phyloP scores from a whole-genome alignment of 495 filamentous ascomycete species.

The Penicillium herquei region DNA sequence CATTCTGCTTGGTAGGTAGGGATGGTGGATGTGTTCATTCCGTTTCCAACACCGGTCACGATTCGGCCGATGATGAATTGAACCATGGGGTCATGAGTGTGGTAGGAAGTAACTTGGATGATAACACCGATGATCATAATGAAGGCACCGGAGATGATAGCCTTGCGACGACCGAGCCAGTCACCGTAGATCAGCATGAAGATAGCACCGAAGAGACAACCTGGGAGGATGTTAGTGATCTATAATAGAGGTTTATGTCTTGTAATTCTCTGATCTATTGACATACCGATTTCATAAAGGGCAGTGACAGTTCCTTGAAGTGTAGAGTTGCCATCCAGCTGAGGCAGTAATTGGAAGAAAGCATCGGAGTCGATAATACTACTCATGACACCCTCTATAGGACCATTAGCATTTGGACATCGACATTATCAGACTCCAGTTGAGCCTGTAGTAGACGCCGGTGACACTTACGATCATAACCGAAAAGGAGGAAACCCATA shows the following conservation, averaged over 20 bases:
- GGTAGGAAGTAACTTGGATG: constrained; percentile 55
- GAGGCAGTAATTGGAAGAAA: constrained; percentile 65
- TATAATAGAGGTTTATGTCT: too few relatives aligned
- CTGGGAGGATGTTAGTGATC: neutral
- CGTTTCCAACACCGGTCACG: constrained; percentile 68
- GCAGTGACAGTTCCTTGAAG: constrained; percentile 77
- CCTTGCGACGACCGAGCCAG: constrained; percentile 56
- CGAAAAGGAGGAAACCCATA: constrained; percentile 68
- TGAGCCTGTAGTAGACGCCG: neutral
- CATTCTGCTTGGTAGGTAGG: constrained; percentile 64
- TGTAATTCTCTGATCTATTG: neutral
- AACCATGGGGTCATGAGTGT: constrained; percentile 23
- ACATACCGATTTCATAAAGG: constrained; percentile 65
- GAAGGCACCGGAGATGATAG: constrained; percentile 57
- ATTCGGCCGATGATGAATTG: constrained; percentile 69
- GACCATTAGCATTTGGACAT: neutral
- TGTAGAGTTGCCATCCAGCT: constrained; percentile 57
- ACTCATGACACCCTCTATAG: constrained; percentile 59
- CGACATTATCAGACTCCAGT: too few relatives aligned
- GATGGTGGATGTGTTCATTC: constrained; percentile 68
- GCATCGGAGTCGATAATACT: constrained; percentile 67
- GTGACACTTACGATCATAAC: constrained; percentile 51
- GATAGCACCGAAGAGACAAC: neutral
- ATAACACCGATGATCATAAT: constrained; percentile 73
- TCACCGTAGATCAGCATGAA: constrained; percentile 60